Evolutionary conservation across 148 eudicot species (phyloP).

Genomic region (Fagopyrum tataricum): DNA sequence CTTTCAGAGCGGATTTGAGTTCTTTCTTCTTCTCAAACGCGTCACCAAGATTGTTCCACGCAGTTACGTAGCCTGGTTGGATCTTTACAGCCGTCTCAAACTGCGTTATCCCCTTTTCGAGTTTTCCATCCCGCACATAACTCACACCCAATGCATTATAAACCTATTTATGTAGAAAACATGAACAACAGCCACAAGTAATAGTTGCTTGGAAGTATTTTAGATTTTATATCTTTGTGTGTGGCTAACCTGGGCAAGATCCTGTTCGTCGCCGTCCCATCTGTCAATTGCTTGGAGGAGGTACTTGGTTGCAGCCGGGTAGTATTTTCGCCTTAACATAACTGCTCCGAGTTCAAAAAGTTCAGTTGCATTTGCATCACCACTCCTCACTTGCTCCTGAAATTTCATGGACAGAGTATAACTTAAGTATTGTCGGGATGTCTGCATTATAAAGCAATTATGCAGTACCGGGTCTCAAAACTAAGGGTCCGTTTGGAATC

Average conservation of each 20-base stretch:
- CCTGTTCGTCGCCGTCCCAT: conserved; percentile 98
- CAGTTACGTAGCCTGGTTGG: conserved; percentile 90
- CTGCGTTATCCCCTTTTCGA: conserved; percentile 76
- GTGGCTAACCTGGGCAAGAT: conserved; percentile 74
- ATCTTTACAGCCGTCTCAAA: conserved; percentile 77
- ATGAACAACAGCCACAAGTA: neutral
- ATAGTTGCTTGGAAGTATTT: neutral
- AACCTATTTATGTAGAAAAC: conserved; percentile 36
- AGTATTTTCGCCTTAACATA: conserved; percentile 82
- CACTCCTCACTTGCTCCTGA: conserved; percentile 98
- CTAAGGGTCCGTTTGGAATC: too few relatives aligned
- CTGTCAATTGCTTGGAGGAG: conserved; percentile 80
- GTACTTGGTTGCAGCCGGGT: conserved; percentile 81
- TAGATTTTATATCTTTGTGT: neutral
- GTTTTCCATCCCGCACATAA: conserved; percentile 67
- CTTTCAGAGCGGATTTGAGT: conserved; percentile 67
- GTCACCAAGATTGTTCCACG: conserved; percentile 96
- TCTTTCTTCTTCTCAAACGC: conserved; percentile 85
- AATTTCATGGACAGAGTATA: conserved; percentile 11
- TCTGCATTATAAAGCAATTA: too few relatives aligned
- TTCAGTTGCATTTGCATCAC: conserved; percentile 84
- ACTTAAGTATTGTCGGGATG: neutral
- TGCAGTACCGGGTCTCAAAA: too few relatives aligned
- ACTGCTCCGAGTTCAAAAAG: conserved; percentile 95
- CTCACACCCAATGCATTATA: conserved; percentile 91